These are phyloP conservation scores for Penicillium vulpinum DNA, from an alignment of 2,329 filamentous ascomycete genomes.

Conservation along the genomic window DNA sequence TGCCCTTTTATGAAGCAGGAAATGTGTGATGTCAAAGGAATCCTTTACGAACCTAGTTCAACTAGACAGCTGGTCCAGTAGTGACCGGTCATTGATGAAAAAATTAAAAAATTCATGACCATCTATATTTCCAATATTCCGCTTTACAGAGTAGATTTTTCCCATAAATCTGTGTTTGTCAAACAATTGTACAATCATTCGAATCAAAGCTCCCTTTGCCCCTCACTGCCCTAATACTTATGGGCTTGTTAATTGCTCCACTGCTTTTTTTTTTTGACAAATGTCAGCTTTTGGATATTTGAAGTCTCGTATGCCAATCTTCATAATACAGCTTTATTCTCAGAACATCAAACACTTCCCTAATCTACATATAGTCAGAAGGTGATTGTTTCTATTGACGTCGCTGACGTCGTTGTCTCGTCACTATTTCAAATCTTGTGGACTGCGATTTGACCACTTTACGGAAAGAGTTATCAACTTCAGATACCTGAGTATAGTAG, in stretches of 20 bases:
- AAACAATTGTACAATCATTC: not conserved
- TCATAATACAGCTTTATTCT: not conserved
- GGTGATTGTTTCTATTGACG: not conserved
- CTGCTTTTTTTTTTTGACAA: not conserved
- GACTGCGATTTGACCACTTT: not conserved
- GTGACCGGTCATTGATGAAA: conserved; percentile 35
- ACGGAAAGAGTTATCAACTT: not conserved
- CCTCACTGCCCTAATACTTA: not conserved
- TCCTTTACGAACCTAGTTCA: conserved; percentile 39
- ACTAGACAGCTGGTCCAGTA: conserved; percentile 24
- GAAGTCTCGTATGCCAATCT: not conserved
- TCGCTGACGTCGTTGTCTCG: not conserved
- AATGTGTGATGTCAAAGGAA: conserved; percentile 38
- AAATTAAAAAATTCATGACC: conserved; percentile 31
- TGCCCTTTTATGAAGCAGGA: conserved; percentile 34
- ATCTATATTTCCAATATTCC: not conserved
- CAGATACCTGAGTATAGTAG: not conserved
- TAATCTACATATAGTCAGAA: not conserved
- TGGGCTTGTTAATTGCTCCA: not conserved
- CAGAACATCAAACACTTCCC: not conserved
- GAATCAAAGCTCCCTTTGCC: not conserved
- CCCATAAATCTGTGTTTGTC: not conserved
- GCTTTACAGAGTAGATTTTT: no score
- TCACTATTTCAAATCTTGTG: not conserved
- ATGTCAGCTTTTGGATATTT: not conserved